Percentiles rank a stretch among this genome's conserved stretches.
These are phyloP conservation scores for Mycena kentingensis DNA, from an alignment of 768 basidiomycete species.

Conservation along the genomic window DNA sequence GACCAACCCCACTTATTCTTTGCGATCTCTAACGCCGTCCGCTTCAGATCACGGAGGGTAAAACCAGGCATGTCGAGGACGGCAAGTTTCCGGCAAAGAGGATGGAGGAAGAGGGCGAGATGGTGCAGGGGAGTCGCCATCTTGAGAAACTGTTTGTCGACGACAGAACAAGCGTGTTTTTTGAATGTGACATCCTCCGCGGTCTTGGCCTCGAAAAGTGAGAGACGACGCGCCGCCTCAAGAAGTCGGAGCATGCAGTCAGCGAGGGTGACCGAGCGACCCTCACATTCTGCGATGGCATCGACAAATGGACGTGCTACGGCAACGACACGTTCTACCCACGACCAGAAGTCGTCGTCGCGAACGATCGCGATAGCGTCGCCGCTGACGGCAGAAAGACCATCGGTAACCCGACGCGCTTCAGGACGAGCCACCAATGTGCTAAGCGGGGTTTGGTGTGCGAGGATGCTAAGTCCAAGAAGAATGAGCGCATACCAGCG, in stretches of 20 bases:
- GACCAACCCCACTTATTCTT: conserved; percentile 31
- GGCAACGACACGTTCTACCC: conserved; percentile 29
- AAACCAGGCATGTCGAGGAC: conserved; percentile 26
- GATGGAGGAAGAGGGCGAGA: conserved; percentile 38
- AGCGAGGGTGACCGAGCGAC: conserved; percentile 30
- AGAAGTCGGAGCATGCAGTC: conserved; percentile 40
- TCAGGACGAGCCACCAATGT: conserved; percentile 5
- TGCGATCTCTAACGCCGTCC: conserved; percentile 25
- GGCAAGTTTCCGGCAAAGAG: conserved; percentile 37
- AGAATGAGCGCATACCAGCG: conserved; percentile 28
- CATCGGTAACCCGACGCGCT: conserved; percentile 13
- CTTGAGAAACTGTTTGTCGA: conserved; percentile 32
- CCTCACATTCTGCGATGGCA: conserved; percentile 34
- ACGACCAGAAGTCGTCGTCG: conserved; percentile 24
- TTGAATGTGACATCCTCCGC: conserved; percentile 27
- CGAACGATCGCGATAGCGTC: conserved; percentile 29
- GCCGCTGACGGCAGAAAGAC: conserved; percentile 23
- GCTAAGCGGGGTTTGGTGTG: conserved; percentile 5
- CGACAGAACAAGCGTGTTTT: conserved; percentile 27
- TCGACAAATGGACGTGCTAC: conserved; percentile 36
- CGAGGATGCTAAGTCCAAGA: conserved; percentile 23
- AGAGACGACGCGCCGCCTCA: conserved; percentile 22
- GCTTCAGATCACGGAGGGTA: conserved; percentile 23
- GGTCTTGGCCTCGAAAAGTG: conserved; percentile 15
- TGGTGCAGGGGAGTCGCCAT: conserved; percentile 37